A percentile compares a stretch with the other conserved stretches of the same genome.
Conservation (phyloP, 495 filamentous ascomycete genomes). For the Hyphodiscus hymeniophilus region DNA sequence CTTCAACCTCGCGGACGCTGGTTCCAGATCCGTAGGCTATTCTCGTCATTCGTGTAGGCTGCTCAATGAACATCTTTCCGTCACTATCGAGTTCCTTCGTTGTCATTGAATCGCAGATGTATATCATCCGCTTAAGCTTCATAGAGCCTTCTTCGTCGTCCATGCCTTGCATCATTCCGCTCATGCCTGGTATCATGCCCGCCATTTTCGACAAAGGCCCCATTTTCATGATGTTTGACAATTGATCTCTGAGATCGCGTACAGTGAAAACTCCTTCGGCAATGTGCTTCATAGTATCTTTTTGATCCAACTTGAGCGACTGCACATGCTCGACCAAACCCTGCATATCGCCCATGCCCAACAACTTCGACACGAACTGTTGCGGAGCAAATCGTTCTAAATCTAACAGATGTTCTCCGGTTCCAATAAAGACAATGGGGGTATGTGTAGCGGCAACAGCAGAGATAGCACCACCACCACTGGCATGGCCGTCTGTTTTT, state of each 20-base stretch:
- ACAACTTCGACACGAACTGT: constrained; percentile 80
- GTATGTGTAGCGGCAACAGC: constrained; percentile 95
- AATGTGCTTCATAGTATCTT: constrained; percentile 98
- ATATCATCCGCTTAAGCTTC: constrained; percentile 97
- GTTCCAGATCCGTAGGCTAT: constrained; percentile 87
- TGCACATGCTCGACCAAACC: constrained; percentile 96
- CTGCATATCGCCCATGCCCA: constrained; percentile 96
- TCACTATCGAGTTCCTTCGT: constrained; percentile 89
- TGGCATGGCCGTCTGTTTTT: constrained; percentile 94
- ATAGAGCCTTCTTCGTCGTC: constrained; percentile 90
- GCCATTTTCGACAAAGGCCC: constrained; percentile 95
- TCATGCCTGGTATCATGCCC: constrained; percentile 95
- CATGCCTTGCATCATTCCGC: constrained; percentile 85
- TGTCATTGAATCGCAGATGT: constrained; percentile 98
- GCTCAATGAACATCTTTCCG: constrained; percentile 86
- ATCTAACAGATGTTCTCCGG: constrained; percentile 94
- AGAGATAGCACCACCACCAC: constrained; percentile 95
- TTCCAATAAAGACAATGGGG: constrained; percentile 95
- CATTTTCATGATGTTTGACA: constrained; percentile 99
- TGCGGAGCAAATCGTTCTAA: constrained; percentile 87
- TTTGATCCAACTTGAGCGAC: constrained; percentile 90
- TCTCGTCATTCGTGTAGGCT: constrained; percentile 90
- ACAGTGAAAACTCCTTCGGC: constrained; percentile 93
- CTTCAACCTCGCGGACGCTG: constrained; percentile 88
- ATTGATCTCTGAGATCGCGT: constrained; percentile 88